Evolutionary conservation across 768 basidiomycete species (phyloP).

Genomic region (Chalciporus piperatus): DNA sequence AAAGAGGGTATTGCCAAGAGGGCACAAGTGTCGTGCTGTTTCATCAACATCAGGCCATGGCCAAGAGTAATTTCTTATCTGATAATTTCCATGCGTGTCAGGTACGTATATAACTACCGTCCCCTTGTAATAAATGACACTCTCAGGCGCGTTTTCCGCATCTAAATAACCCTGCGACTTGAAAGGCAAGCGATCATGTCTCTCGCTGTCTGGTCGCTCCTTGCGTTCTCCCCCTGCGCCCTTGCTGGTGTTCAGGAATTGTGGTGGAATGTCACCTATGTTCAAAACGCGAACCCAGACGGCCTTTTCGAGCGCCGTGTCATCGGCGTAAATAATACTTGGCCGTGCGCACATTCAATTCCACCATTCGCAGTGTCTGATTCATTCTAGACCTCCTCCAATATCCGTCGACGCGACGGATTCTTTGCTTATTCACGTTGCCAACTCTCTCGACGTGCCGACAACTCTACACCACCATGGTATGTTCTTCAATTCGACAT

Average conservation of each 20-base stretch:
- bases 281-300: conserved; percentile 78
- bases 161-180: background rate
- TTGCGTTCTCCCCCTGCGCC: conserved; percentile 32
- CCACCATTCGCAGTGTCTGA: background rate
- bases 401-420: conserved; percentile 71
- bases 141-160: background rate
- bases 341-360: conserved; percentile 67
- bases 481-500: conserved; percentile 86
- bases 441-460: conserved; percentile 64
- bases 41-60: too few species aligned
- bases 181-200: background rate
- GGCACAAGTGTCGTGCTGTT: too few species aligned
- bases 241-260: conserved; percentile 66
- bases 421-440: conserved; percentile 71
- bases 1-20: too few species aligned
- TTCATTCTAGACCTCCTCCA: conserved; percentile 66
- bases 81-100: background rate
- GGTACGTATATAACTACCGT: background rate
- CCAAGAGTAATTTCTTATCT: background rate
- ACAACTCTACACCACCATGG: conserved; percentile 90
- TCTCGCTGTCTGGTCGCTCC: conserved; percentile 12
- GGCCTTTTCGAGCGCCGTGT: conserved; percentile 72
- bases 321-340: conserved; percentile 87
- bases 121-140: background rate
- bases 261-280: conserved; percentile 93